phyloP scores from a whole-genome alignment of 768 basidiomycete species.

The Porpolomopsis calyptriformis region DNA sequence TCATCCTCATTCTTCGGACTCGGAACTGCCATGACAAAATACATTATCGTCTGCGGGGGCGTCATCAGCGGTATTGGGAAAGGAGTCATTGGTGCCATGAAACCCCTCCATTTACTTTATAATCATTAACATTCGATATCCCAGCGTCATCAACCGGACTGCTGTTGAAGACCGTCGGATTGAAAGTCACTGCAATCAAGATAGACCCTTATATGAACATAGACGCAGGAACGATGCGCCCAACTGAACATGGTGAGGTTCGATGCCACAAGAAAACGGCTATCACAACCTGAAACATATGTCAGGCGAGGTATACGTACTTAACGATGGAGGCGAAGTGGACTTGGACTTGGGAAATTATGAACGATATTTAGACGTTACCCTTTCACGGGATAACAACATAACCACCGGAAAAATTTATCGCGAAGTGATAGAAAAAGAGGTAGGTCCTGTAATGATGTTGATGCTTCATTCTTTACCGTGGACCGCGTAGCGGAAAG shows the following conservation, averaged over 20 bases:
- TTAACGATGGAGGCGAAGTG: conserved; percentile 98
- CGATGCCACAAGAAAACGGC: background rate
- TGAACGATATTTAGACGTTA: conserved; percentile 94
- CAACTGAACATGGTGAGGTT: conserved; percentile 90
- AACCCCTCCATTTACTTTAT: background rate
- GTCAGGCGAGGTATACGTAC: conserved; percentile 86
- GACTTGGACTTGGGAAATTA: conserved; percentile 98
- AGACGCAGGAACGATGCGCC: conserved; percentile 98
- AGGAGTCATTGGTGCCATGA: conserved; percentile 84
- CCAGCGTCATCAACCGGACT: conserved; percentile 93
- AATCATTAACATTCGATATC: conserved; percentile 1
- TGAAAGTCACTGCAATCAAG: conserved; percentile 98
- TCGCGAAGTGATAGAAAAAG: conserved; percentile 90
- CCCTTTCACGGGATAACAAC: conserved; percentile 89
- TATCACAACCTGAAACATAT: background rate
- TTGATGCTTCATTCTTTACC: conserved; percentile 57
- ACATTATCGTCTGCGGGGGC: conserved; percentile 92
- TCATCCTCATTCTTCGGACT: too few relatives aligned
- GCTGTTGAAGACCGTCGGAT: conserved; percentile 85
- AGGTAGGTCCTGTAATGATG: conserved; percentile 68
- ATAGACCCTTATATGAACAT: conserved; percentile 99
- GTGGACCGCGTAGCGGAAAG: conserved; percentile 45
- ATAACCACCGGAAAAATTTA: conserved; percentile 99
- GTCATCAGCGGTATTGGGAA: conserved; percentile 99
- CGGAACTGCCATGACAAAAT: conserved; percentile 94